Evolutionary conservation across 257 asterid species (phyloP).

Genomic region (Coffea canephora): DNA sequence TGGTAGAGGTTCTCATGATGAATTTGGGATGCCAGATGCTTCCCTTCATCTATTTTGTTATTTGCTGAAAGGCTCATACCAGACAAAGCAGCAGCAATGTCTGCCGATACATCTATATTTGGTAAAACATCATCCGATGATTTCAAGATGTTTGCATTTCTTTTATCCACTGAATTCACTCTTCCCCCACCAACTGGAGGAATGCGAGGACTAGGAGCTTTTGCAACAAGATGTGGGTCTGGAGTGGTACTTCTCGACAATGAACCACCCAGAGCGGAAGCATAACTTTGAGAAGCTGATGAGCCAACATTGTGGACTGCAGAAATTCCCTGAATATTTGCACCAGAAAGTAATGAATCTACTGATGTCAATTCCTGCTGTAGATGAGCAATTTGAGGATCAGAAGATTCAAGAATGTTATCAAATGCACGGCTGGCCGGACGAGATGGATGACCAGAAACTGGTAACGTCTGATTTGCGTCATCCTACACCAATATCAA

Average conservation of each 20-base stretch:
- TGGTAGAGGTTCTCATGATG: constrained; percentile 34
- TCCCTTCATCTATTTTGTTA: constrained; percentile 43
- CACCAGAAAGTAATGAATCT: constrained; percentile 35
- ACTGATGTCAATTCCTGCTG: constrained; percentile 39
- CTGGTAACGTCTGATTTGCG: constrained; percentile 29
- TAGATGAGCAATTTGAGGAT: constrained; percentile 33
- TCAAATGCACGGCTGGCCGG: constrained; percentile 43
- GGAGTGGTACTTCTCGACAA: constrained; percentile 58
- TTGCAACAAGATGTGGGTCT: constrained; percentile 51
- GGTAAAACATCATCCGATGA: constrained; percentile 33
- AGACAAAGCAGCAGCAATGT: constrained; percentile 59
- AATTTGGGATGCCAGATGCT: constrained; percentile 32
- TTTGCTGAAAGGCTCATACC: constrained; percentile 57
- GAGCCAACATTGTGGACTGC: constrained; percentile 33
- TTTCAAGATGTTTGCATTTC: constrained; percentile 27
- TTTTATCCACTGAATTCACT: constrained; percentile 37
- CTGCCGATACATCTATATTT: constrained; percentile 38
- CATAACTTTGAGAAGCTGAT: constrained; percentile 45
- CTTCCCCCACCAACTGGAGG: constrained; percentile 49
- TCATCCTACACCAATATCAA: constrained; percentile 47
- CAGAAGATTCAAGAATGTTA: constrained; percentile 38
- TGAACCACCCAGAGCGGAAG: constrained; percentile 56
- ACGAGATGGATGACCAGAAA: constrained; percentile 46
- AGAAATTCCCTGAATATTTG: constrained; percentile 37
- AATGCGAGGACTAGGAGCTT: constrained; percentile 62